Base-by-base conservation (phyloP, 306 rosid species). In the Medicago lupulina region DNA sequence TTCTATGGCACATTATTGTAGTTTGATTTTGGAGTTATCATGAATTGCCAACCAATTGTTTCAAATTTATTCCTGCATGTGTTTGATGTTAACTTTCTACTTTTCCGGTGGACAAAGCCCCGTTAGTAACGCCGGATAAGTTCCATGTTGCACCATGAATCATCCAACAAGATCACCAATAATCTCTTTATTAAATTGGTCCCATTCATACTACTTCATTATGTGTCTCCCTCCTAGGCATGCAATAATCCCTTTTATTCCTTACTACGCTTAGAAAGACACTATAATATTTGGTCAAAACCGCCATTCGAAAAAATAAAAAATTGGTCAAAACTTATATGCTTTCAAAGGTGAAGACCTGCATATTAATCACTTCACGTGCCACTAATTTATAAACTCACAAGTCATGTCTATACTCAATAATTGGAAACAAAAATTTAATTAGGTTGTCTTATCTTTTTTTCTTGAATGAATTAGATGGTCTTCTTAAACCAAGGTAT, bases 21-120 rank as follows among this genome's bases (percentile, higher is more conserved):
- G 31, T 64, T 38, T 11, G 28, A 65, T 39, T 39, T 65, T 25
- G 17, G 40, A 59, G 39, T 43, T 64, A 74, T 71, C 75, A 3
- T 51, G 67, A 28, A 65, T 46, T 44, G 71, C 69, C 67, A 73
- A 69, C 65, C 14, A 39, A 28, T 14, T 51, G 25, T 6, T 4
- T 54, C 13, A 64, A 3, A 12, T 34, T 43, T 46, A 31, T 11
- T 12, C 34, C 21, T 28, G 13, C 67, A 62, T 39, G 50, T 68
- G 67, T 59, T 43, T 59, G 13, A 21, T 46, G 28, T 31, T 34
- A 62, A 28, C 53, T 49, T 75, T 49, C 59, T 17, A 36, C 73
- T 50, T 76, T 70, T 23, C 62, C 21, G 40, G 61, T 40, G 34
- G 82, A 79, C 84, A 79, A 67, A 67, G 72, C 17, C 23, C 83